Percentiles rank a stretch among this genome's conserved stretches.
Conservation (phyloP, 768 basidiomycete genomes). For the Phylloporus sp. region DNA sequence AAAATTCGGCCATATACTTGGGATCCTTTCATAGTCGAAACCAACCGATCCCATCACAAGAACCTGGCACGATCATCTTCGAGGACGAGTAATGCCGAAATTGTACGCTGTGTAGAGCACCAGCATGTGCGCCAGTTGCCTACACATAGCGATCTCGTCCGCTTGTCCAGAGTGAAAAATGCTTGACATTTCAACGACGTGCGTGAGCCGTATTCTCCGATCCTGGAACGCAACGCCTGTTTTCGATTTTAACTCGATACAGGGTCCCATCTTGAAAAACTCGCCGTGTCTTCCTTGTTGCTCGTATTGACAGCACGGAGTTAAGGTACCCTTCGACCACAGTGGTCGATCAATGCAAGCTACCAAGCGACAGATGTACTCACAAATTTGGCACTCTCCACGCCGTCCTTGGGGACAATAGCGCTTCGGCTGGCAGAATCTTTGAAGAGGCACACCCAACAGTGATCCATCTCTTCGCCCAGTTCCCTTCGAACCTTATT, state of each 20-base stretch:
- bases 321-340: background rate
- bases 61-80: conserved; percentile 25
- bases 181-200: background rate
- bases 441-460: background rate
- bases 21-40: background rate
- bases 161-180: too few species aligned
- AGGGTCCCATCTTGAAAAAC: background rate
- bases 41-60: conserved; percentile 33
- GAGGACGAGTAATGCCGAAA: too few species aligned
- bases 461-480: too few species aligned
- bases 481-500: too few species aligned
- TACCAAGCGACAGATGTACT: background rate
- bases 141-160: background rate
- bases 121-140: background rate
- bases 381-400: background rate
- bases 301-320: conserved; percentile 1
- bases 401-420: background rate
- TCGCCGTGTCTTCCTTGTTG: background rate
- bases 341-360: background rate
- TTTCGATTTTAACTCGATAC: background rate
- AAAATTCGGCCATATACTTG: background rate
- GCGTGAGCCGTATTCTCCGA: background rate
- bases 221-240: background rate
- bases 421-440: too few species aligned
- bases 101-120: background rate